A percentile compares a stretch with the other conserved stretches of the same genome.
Conservation (phyloP, 805 yeast genomes). For the Lipomyces lipofer region DNA sequence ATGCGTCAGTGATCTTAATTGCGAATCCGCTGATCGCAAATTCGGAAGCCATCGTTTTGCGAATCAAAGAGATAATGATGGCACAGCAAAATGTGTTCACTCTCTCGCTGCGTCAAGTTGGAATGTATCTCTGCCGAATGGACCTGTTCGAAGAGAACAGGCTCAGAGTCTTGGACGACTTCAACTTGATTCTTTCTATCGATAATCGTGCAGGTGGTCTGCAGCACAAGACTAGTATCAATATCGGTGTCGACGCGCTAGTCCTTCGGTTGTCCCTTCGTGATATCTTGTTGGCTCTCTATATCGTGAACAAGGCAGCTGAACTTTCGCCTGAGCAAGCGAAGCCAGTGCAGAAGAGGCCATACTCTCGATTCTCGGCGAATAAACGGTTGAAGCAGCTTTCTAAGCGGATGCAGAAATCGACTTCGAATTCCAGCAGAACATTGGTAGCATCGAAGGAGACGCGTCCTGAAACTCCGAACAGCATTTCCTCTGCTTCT, state of each 20-base stretch:
- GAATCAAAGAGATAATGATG: conserved; percentile 72
- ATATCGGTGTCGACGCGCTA: conserved; percentile 75
- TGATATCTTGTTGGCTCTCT: conserved; percentile 78
- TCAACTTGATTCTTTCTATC: conserved; percentile 70
- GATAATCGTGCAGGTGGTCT: conserved; percentile 69
- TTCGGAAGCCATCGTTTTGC: conserved; percentile 88
- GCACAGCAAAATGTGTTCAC: conserved; percentile 68
- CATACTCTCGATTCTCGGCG: conserved; percentile 30
- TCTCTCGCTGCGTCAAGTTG: conserved; percentile 72
- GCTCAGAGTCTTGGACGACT: conserved; percentile 82
- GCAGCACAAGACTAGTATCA: conserved; percentile 60
- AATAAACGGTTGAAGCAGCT: conserved; percentile 24
- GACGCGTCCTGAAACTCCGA: neutral
- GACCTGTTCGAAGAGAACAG: conserved; percentile 59
- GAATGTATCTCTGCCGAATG: conserved; percentile 84
- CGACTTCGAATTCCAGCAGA: neutral
- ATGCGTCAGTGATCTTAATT: conserved; percentile 73
- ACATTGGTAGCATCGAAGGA: neutral
- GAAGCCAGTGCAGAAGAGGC: conserved; percentile 18
- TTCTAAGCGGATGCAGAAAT: conserved; percentile 23
- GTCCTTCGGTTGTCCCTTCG: conserved; percentile 78
- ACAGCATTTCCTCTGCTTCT: neutral
- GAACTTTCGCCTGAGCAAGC: conserved; percentile 44
- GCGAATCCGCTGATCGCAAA: conserved; percentile 71
- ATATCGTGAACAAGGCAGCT: conserved; percentile 71